Evolutionary conservation across 2,329 filamentous ascomycete species (phyloP).

Genomic region (Alternaria ventricosa): DNA sequence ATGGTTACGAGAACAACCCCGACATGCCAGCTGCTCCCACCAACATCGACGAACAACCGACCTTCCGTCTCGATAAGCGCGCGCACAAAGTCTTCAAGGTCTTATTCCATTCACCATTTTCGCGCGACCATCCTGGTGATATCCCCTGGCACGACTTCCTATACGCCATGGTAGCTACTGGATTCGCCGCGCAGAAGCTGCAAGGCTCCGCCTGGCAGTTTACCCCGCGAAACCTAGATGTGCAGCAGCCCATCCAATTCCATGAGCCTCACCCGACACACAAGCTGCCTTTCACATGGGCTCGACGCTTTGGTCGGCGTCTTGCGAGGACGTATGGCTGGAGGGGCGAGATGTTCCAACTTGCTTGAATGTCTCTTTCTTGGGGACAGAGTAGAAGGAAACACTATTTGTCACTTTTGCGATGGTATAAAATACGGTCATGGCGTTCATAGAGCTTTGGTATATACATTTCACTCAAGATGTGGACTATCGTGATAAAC

Average conservation of each 20-base stretch:
- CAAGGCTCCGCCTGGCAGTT: constrained; percentile 70
- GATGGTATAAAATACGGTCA: background rate
- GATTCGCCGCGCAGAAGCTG: constrained; percentile 63
- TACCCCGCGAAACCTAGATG: constrained; percentile 51
- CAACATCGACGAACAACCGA: constrained; percentile 17
- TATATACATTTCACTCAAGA: background rate
- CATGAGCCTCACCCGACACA: constrained; percentile 65
- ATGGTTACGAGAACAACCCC: background rate
- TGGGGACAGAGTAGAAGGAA: background rate
- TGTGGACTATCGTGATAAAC: background rate
- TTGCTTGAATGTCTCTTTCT: background rate
- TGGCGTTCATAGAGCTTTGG: background rate
- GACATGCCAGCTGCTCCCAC: background rate
- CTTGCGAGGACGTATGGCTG: constrained; percentile 61
- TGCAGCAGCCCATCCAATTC: constrained; percentile 48
- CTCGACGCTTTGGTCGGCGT: constrained; percentile 58
- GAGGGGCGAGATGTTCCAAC: constrained; percentile 25
- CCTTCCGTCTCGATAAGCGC: constrained; percentile 32
- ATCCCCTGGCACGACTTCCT: constrained; percentile 63
- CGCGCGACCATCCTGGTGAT: constrained; percentile 54
- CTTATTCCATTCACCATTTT: constrained; percentile 49
- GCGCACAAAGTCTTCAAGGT: constrained; percentile 52
- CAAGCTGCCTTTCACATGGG: constrained; percentile 59
- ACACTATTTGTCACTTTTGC: background rate
- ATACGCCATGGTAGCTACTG: constrained; percentile 58